Evolutionary conservation across 179 eudicot genomes (phyloP), one percentile per base, ranked within the genome.

Genomic region (Silene vulgaris): DNA sequence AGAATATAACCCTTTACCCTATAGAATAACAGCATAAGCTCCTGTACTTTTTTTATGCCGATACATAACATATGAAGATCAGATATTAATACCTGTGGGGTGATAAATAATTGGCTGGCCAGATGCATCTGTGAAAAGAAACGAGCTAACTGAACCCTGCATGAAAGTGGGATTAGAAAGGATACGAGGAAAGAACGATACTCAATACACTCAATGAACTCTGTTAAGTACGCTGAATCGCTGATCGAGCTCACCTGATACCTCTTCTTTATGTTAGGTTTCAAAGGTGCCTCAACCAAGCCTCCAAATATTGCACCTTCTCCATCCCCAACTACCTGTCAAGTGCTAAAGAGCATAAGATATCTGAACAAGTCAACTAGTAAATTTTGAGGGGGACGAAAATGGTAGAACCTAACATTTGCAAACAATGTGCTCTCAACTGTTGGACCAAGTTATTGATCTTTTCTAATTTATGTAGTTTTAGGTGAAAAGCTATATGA

Each of bases 231-330:
- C 61, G 67, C 37, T 23, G 26, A 23, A 23, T 23, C 26, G 26
- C 26, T 19, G 56, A 56, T 75, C 63, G 67, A 65, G 50, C 79
- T 65, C 73, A 92, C 99, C 95, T 95, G 97, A 81, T 95, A 95
- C 81, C 82, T 86, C 84, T 83, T 85, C 79, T 82, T 86, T 70
- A 69, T 89, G 43, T 88, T 72, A 60, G 97, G 87, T 75, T 81
- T 86, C 37, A 95, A 79, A 57, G 99, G 99, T 59, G 91, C 89
- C 84, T 95, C 99, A 74, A 95, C 95, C 78, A 90, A 81, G 65
- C 99, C 97, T 70, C 99, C 99, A 86, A 95, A 95, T 32, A 90
- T 86, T 62, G 97, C 87, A 81, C 97, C 99, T 75, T 82, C 87
- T 69, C 90, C 85, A 78, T 92, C 99, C 73, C 97, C 97, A 78